phyloP scores from a whole-genome alignment of 495 filamentous ascomycete species.

The Penicillium maclennaniae region DNA sequence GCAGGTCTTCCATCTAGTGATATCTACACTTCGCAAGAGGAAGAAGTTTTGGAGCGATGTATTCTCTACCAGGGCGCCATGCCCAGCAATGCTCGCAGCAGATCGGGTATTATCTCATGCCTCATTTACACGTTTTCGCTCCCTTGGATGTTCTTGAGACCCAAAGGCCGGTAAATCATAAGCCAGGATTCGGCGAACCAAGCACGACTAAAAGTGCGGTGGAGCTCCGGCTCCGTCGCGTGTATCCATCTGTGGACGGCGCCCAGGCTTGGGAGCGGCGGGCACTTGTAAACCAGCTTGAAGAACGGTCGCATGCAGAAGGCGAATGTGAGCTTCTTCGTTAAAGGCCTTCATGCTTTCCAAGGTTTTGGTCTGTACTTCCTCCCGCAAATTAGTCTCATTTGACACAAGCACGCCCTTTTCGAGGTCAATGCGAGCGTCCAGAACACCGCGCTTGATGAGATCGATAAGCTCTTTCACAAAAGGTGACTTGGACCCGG shows the following conservation, averaged over 20 bases:
- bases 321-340: slow-evolving; percentile 64
- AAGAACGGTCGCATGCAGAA: slow-evolving; percentile 70
- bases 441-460: slow-evolving; percentile 67
- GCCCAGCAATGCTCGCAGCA: not conserved
- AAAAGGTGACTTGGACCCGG: slow-evolving; percentile 53
- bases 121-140: slow-evolving; percentile 8
- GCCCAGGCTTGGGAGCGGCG: slow-evolving; percentile 14
- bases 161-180: not conserved
- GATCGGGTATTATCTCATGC: slow-evolving; percentile 24
- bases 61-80: not conserved
- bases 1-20: not conserved
- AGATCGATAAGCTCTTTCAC: slow-evolving; percentile 72
- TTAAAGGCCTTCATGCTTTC: slow-evolving; percentile 68
- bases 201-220: slow-evolving; percentile 1
- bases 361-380: slow-evolving; percentile 65
- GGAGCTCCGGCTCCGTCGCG: not conserved
- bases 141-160: not conserved
- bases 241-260: not conserved
- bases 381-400: slow-evolving; percentile 55
- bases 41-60: not conserved
- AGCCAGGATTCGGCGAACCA: not conserved
- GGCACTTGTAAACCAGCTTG: slow-evolving; percentile 73
- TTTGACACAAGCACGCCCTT: slow-evolving; percentile 73
- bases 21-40: not conserved
- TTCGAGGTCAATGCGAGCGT: slow-evolving; percentile 80